Conservation (phyloP, 2,329 filamentous ascomycete species). For the Seiridium cupressi region DNA sequence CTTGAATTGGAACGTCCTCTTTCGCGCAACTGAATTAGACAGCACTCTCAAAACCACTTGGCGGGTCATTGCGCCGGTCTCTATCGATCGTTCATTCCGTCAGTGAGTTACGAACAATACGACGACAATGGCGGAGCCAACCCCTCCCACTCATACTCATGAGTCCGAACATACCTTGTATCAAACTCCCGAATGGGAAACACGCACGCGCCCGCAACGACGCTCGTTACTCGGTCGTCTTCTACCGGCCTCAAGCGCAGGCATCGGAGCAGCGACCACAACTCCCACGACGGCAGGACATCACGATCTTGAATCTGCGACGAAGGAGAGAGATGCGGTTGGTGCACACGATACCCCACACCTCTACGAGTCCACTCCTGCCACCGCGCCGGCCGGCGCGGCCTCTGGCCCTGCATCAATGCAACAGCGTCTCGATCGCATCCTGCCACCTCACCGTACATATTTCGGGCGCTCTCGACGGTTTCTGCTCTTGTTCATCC, state of each 20-base stretch:
- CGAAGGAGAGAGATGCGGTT: background rate
- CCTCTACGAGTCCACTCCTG: background rate
- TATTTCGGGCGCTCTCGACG: conserved; percentile 22
- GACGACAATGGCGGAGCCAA: too few relatives aligned
- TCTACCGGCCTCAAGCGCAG: background rate
- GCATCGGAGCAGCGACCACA: background rate
- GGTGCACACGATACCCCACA: background rate
- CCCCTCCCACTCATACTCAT: too few relatives aligned
- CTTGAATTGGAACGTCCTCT: too few relatives aligned
- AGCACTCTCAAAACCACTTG: too few relatives aligned
- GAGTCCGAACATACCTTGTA: conserved; percentile 12
- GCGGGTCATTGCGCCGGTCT: too few relatives aligned
- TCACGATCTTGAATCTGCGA: conserved; percentile 1
- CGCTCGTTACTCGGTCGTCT: conserved; percentile 9
- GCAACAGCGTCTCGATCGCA: conserved; percentile 16
- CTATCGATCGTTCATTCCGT: too few relatives aligned
- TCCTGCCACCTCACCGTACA: conserved; percentile 20
- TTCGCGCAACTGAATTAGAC: too few relatives aligned
- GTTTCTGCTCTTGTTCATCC: conserved; percentile 19
- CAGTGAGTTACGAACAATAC: too few relatives aligned
- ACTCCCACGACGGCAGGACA: background rate
- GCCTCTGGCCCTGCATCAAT: background rate
- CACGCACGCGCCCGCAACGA: conserved; percentile 5
- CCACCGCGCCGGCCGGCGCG: background rate
- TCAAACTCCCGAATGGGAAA: conserved; percentile 15